A percentile compares a stretch with the other conserved stretches of the same genome.
phyloP scores from a whole-genome alignment of 1,139 yeast species.

The Magnusiomyces suaveolens region DNA sequence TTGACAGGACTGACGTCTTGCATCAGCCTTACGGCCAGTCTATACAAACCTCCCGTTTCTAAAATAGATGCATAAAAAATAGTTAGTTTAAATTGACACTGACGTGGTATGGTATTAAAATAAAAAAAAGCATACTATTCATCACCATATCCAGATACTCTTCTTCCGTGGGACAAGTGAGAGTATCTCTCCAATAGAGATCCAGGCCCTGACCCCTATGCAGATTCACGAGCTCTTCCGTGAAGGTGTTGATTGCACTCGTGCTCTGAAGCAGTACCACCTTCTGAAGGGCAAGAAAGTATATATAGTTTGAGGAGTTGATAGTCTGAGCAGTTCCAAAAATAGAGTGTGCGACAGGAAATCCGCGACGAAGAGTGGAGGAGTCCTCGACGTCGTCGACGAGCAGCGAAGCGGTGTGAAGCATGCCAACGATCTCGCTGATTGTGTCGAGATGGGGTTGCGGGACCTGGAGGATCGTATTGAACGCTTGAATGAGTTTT shows the following conservation, averaged over 20 bases:
- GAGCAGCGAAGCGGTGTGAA: slow-evolving; percentile 58
- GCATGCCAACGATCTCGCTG: slow-evolving; percentile 41
- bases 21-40: slow-evolving; percentile 61
- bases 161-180: slow-evolving; percentile 52
- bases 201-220: slow-evolving; percentile 89
- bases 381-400: slow-evolving; percentile 85
- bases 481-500: slow-evolving; percentile 42
- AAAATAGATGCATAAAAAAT: neutral
- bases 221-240: slow-evolving; percentile 65
- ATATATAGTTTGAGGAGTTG: slow-evolving; percentile 74
- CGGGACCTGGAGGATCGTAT: slow-evolving; percentile 38
- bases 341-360: slow-evolving; percentile 64
- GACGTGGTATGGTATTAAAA: neutral
- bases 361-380: slow-evolving; percentile 61
- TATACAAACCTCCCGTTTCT: slow-evolving; percentile 77
- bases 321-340: slow-evolving; percentile 73
- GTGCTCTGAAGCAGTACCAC: slow-evolving; percentile 33
- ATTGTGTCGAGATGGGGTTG: slow-evolving; percentile 31
- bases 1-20: slow-evolving; percentile 30
- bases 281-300: slow-evolving; percentile 56
- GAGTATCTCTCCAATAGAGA: slow-evolving; percentile 72
- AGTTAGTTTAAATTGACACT: neutral
- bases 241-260: slow-evolving; percentile 18
- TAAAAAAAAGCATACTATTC: slow-evolving; percentile 42
- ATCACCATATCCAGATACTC: slow-evolving; percentile 74